Conservation (phyloP, 768 basidiomycete species). For the Chlorophyllum brunneum region DNA sequence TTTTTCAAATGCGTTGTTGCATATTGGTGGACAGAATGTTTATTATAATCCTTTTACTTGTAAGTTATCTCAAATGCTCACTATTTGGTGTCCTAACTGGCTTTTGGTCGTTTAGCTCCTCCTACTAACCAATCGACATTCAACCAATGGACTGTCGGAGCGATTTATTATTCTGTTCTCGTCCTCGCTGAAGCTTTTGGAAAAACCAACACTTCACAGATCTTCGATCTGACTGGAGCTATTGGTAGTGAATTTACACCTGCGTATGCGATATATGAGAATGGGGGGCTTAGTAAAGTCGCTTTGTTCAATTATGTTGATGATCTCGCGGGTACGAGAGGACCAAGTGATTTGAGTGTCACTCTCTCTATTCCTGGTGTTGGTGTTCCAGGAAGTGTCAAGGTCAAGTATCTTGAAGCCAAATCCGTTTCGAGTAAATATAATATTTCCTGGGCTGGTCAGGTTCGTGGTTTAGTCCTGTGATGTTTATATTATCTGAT, state of each 20-base stretch:
- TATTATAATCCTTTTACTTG: constrained; percentile 67
- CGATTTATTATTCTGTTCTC: constrained; percentile 71
- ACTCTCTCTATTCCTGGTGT: constrained; percentile 46
- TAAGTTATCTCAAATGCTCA: constrained; percentile 28
- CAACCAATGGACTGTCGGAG: constrained; percentile 71
- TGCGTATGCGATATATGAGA: constrained; percentile 73
- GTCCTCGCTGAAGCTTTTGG: constrained; percentile 70
- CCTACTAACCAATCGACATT: constrained; percentile 52
- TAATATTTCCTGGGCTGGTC: constrained; percentile 77
- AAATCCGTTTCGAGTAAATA: constrained; percentile 52
- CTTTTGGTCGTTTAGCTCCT: constrained; percentile 27
- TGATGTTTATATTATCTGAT: not conserved
- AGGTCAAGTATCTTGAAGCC: constrained; percentile 55
- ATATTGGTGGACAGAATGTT: constrained; percentile 64
- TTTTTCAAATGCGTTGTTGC: constrained; percentile 49
- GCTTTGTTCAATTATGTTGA: constrained; percentile 72
- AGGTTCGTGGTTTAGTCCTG: constrained; percentile 34
- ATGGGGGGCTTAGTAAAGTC: constrained; percentile 54
- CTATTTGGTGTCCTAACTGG: too few relatives aligned
- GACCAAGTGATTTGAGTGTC: constrained; percentile 35
- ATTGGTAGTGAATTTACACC: constrained; percentile 53
- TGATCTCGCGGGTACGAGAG: constrained; percentile 52
- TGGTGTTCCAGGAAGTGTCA: constrained; percentile 42
- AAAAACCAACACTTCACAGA: constrained; percentile 55
- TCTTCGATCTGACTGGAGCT: constrained; percentile 62